Base-by-base conservation (phyloP, 78 protist species). In the Dictyostelium firmibasis region DNA sequence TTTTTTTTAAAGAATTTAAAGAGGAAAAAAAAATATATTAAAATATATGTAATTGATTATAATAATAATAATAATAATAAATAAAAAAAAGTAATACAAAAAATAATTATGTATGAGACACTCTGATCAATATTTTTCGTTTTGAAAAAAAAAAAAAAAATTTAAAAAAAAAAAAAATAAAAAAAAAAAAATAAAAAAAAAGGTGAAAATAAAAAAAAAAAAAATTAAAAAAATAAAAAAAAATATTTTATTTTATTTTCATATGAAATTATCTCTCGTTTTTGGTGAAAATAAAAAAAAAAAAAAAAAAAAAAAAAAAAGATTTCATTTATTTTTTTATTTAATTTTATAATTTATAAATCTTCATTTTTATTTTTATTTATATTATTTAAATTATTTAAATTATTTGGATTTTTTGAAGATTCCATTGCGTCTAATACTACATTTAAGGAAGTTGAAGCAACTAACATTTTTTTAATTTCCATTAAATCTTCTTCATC, bases 401-500 rank as follows among this genome's bases (percentile, higher is more conserved):
- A n/a, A 64, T 64, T 64, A 64, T 64, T 64, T 8, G 27, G 27
- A 64, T 67, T 25, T 27, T 67, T 67, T 27, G 31, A 27, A 27
- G 75, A 67, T 11, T 67, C 75, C 20, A 75, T 29, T 36, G 16
- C 47, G 35, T 75, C 36, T 20, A 75, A 36, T 35, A 36, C 57
- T 36, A 36, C 33, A 36, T 75, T 36, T 35, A 33, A 16, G 13
- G 41, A 75, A 36, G 41, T 75, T 33, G 57, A 29, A 75, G 81
- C n/a, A 75, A 33, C 31, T 0, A 85, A 31, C 92, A 86, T 86
- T 77, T 76, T 77, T 29, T 79, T 43, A 14, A 88, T 38, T 14
- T 88, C 93, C 6, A 29, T 2, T 14, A 88, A 79, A 67, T 88
- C 93, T 4, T 88, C 93, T 33, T 88, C 83, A 31, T 88, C 93